These are phyloP conservation scores for Saksenaea oblongispora DNA, from an alignment of 371 early-diverging fungal genomes.

Conservation along the genomic window DNA sequence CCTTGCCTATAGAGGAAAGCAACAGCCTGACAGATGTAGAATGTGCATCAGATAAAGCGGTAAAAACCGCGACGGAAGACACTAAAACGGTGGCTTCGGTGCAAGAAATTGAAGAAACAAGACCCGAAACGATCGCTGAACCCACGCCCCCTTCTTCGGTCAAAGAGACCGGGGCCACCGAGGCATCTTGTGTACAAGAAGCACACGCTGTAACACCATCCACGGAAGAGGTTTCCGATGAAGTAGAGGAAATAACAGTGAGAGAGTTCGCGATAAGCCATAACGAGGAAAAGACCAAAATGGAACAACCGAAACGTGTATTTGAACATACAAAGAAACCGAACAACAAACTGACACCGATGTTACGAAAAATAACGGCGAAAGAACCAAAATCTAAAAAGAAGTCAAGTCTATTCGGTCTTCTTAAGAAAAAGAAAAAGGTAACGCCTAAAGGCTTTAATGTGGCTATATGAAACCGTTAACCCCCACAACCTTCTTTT, in stretches of 20 bases:
- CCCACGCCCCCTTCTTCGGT: not conserved
- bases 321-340: constrained; percentile 1
- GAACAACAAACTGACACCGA: not conserved
- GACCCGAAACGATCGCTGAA: not conserved
- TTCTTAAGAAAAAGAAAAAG: not conserved
- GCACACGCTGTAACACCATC: not conserved
- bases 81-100: not conserved
- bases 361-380: not conserved
- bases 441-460: not conserved
- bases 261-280: not conserved
- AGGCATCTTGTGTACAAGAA: not conserved
- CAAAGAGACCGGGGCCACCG: constrained; percentile 4
- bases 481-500: not conserved
- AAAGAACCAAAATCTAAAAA: not conserved
- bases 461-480: not conserved
- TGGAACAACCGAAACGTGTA: not conserved
- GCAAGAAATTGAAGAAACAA: not conserved
- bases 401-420: not conserved
- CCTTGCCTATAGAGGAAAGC: not conserved
- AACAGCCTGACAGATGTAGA: not conserved
- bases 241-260: not conserved
- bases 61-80: not conserved
- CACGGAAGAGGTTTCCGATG: constrained; percentile 1
- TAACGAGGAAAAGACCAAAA: not conserved
- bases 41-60: not conserved